Evolutionary conservation across 2,329 filamentous ascomycete species (phyloP), one percentile per base, ranked within the genome.

Genomic region (Neurospora crassa): DNA sequence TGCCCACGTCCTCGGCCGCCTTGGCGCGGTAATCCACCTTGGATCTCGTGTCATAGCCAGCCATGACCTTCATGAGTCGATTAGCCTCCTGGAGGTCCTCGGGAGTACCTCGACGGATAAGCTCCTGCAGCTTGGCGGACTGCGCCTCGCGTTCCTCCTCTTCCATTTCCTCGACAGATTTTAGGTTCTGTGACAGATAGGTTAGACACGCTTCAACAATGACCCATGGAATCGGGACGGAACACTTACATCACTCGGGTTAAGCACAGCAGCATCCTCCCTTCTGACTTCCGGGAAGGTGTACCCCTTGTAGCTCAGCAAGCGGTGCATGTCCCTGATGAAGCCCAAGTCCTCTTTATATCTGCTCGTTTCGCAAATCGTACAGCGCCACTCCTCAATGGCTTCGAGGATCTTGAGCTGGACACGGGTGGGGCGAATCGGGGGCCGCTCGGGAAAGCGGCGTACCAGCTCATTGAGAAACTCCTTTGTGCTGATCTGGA

Each of bases 1-100:
- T 97, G 75, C 89, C 88, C 8, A 99, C 93, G 74, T 99, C 96
- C 79, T 97, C 94, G 11, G 96, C 96, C 1, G 96, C 96, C 82
- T 99, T 99, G 74, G 96, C 96, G 74, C 96, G 91, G 82, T 97
- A 99, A 82, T 99, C 95, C 1, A 96, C 97, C 83, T 98, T 98
- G 80, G 93, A 92, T 76, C 94, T 87, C 72, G 93, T 97, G 80
- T 99, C 96, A 81, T 92, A 99, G 74, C 96, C 96, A 70, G 96
- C 96, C 96, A 99, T 98, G 75, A 99, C 88, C 83, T 99, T 99
- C 96, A 99, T 99, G 70, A 99, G 86, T 76, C 93, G 91, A 79
- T 98, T 99, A 70, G 96, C 96, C 84, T 99, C 96, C 80, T 97
- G 95, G 72, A 99, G 83, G 80, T 99, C 96, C 74, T 96, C 92